phyloP scores from a whole-genome alignment of 2,329 filamentous ascomycete species.

The Pseudogymnoascus verrucosus region DNA sequence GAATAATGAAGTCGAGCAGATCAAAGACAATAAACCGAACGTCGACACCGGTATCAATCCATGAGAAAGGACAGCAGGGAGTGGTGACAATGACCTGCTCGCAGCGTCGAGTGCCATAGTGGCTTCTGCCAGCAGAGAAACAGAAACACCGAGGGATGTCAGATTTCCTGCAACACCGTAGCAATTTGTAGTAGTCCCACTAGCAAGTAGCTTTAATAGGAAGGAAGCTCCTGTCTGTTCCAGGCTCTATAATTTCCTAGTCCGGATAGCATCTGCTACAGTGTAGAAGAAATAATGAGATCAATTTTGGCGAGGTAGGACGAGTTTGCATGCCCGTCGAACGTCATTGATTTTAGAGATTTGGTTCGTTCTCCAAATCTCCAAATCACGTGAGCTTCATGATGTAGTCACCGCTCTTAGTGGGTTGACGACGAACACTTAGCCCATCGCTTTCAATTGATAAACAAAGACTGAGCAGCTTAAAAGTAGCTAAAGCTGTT shows the following conservation, averaged over 20 bases:
- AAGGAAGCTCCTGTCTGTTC: background rate
- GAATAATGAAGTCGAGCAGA: conserved; percentile 35
- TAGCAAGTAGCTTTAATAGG: background rate
- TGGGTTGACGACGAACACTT: too few relatives aligned
- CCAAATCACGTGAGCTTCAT: too few relatives aligned
- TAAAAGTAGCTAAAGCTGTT: too few relatives aligned
- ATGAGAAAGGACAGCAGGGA: conserved; percentile 22
- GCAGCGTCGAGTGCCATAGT: conserved; percentile 14
- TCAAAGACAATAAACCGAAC: conserved; percentile 40
- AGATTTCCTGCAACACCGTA: background rate
- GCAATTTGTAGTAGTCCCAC: background rate
- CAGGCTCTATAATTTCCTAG: background rate
- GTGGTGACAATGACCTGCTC: conserved; percentile 20
- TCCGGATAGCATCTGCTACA: background rate
- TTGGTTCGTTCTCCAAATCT: too few relatives aligned
- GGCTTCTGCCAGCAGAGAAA: background rate
- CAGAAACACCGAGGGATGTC: background rate
- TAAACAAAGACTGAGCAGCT: too few relatives aligned
- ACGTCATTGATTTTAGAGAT: too few relatives aligned
- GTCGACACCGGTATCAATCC: conserved; percentile 39
- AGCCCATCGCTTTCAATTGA: too few relatives aligned
- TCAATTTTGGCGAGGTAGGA: too few relatives aligned
- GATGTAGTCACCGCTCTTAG: too few relatives aligned
- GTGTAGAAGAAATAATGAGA: too few relatives aligned
- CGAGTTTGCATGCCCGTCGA: too few relatives aligned